Evolutionary conservation across 2,329 filamentous ascomycete genomes (phyloP).

Genomic region (Diaporthe citri): DNA sequence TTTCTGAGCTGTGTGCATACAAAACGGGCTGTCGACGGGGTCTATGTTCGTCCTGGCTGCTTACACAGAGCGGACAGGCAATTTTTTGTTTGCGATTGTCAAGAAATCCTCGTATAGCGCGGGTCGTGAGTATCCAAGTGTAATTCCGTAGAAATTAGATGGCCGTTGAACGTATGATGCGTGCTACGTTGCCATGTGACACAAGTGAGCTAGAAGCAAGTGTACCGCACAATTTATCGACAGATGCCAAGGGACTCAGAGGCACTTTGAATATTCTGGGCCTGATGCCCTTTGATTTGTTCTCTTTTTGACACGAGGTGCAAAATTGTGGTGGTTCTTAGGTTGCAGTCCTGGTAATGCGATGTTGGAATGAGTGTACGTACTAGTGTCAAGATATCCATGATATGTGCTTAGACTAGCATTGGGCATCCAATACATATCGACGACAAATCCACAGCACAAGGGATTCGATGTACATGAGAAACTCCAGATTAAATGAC

Average conservation of each 20-base stretch:
- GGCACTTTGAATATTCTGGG: not conserved
- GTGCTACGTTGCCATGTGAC: not conserved
- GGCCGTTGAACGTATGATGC: not conserved
- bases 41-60: not conserved
- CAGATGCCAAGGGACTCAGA: not conserved
- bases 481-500: too few relatives aligned
- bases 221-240: not conserved
- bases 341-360: too few relatives aligned
- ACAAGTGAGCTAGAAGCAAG: not conserved
- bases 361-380: not conserved
- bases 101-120: not conserved
- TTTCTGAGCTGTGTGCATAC: too few relatives aligned
- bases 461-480: not conserved
- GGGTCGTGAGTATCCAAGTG: not conserved
- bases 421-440: not conserved
- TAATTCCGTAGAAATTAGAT: not conserved
- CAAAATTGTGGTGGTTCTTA: not conserved
- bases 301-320: not conserved
- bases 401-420: not conserved
- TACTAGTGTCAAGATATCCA: not conserved
- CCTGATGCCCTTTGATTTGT: rapidly evolving
- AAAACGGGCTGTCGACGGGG: not conserved
- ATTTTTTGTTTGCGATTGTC: not conserved
- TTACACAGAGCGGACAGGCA: not conserved
- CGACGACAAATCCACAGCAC: not conserved